phyloP scores from a whole-genome alignment of 768 basidiomycete genomes.

The Kondoa malvinella region DNA sequence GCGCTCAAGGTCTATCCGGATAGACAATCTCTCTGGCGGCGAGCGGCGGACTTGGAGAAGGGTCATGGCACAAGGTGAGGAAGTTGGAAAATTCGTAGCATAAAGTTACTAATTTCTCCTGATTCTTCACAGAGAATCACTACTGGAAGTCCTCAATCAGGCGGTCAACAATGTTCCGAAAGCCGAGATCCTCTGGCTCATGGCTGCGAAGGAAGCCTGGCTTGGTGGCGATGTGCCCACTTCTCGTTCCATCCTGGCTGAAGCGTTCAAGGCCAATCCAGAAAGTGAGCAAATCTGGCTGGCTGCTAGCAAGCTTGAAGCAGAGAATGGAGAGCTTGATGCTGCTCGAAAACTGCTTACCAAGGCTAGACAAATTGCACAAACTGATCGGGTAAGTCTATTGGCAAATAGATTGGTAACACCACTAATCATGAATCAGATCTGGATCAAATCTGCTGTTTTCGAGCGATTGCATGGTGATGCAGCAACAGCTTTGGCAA shows the following conservation, averaged over 20 bases:
- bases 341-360: conserved; percentile 73
- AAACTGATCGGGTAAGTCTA: conserved; percentile 62
- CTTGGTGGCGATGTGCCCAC: conserved; percentile 67
- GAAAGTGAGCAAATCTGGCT: conserved; percentile 97
- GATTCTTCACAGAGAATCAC: conserved; percentile 42
- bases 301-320: conserved; percentile 89
- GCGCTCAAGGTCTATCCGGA: conserved; percentile 82
- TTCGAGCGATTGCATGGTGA: conserved; percentile 82
- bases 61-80: conserved; percentile 60
- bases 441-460: conserved; percentile 98
- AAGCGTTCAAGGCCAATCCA: conserved; percentile 82
- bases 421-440: conserved; percentile 37
- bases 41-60: conserved; percentile 85
- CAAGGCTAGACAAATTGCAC: conserved; percentile 74
- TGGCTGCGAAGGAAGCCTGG: conserved; percentile 98
- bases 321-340: conserved; percentile 76
- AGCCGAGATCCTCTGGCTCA: conserved; percentile 91
- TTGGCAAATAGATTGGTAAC: not conserved
- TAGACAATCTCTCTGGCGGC: conserved; percentile 65
- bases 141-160: conserved; percentile 60
- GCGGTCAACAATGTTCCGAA: conserved; percentile 85
- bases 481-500: conserved; percentile 53
- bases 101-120: conserved; percentile 10
- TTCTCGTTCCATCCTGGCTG: conserved; percentile 74
- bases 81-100: conserved; percentile 19